Base-by-base conservation (phyloP, 805 yeast species). In the Pichia manshurica region DNA sequence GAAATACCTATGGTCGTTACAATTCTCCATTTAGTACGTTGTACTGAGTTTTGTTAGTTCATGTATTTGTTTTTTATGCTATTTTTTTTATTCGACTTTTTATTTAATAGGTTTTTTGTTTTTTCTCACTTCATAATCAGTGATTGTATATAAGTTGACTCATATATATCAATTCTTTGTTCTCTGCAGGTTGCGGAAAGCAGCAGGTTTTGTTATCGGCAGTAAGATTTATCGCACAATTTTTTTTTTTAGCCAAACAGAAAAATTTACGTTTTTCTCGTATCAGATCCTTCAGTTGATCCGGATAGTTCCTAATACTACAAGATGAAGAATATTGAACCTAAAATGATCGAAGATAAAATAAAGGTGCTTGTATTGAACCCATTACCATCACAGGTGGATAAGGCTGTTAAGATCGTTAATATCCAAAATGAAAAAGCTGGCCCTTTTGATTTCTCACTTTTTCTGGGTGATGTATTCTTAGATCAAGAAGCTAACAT, bases 371-470 rank as follows among this genome's bases (percentile, higher is more conserved):
- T 78, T 40, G 71, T 77, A 19, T 58, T 77, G 32, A 69, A 77
- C 54, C 81, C 82, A 3, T 52, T 66, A 17, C 66, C 73, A 1
- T 53, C 64, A 1, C 59, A 63, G 7, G 52, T 82, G 7, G 69
- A 71, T 0, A 76, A 74, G 49, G 67, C 76, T 0, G 54, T 75
- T 5, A 61, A 55, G 36, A 71, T 74, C 44, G 71, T 80, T 4
- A 75, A 78, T 55, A 51, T 67, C 1, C 70, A 82, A 44, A 68
- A 81, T 55, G 49, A 58, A 20, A 82, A 78, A 54, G 80, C 79
- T 39, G 89, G 89, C 0, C 88, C 88, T 0, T 84, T 84, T 56
- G 82, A 74, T 40, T 67, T 74, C 2, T 73, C 75, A 0, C 35
- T 83, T 1, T 56, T 82, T 5, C 54, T 82, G 6, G 86, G 87